Conservation (phyloP, 2,329 filamentous ascomycete genomes). For the Beauveria medogensis region DNA sequence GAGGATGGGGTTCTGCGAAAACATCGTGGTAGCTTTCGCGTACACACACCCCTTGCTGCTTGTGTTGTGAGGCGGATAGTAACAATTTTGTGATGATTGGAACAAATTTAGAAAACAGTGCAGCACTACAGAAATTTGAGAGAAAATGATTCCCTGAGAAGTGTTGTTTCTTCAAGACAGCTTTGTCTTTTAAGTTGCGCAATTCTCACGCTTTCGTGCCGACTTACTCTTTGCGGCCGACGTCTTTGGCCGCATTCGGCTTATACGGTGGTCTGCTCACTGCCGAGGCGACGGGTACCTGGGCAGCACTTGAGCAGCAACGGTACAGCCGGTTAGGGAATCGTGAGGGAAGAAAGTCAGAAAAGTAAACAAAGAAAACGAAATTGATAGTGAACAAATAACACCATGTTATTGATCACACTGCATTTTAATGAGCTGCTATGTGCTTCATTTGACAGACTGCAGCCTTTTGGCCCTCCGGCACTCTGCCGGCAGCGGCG, state of each 20-base stretch:
- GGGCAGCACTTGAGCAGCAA: not conserved
- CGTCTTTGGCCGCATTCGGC: not conserved
- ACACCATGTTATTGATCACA: no score
- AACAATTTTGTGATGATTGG: not conserved
- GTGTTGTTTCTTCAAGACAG: no score
- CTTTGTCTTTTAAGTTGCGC: not conserved
- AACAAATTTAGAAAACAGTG: not conserved
- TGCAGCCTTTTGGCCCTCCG: not conserved
- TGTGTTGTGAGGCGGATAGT: not conserved
- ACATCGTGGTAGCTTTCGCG: not conserved
- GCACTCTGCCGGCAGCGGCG: not conserved
- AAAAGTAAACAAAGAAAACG: no score
- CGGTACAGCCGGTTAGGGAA: not conserved
- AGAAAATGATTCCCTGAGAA: no score
- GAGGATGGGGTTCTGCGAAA: not conserved
- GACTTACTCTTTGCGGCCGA: not conserved
- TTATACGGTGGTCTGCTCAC: not conserved
- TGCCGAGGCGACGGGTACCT: not conserved
- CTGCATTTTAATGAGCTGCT: no score
- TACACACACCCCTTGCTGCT: not conserved
- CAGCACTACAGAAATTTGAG: no score
- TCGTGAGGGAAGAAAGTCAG: no score
- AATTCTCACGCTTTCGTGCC: not conserved
- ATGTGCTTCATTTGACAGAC: not conserved
- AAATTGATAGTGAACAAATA: no score